Conservation (phyloP, 768 basidiomycete genomes). For the Chalciporus piperatus region DNA sequence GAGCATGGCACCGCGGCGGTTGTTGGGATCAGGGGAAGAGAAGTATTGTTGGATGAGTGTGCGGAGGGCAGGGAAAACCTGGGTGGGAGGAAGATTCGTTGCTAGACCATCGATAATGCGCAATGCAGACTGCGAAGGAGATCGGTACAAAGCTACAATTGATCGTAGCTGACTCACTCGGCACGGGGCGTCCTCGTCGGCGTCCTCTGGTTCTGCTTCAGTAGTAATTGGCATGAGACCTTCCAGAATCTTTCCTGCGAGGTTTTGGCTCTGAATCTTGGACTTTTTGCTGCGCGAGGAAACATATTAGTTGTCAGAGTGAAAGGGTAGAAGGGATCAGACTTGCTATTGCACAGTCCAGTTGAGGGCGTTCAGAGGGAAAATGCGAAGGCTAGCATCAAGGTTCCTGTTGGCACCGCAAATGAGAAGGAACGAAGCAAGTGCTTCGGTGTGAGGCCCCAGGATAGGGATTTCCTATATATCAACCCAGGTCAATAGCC, state of each 20-base stretch:
- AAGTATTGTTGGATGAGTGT: constrained; percentile 82
- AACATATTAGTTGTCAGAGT: neutral
- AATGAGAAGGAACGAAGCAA: constrained; percentile 84
- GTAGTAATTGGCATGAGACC: constrained; percentile 92
- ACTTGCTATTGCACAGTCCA: constrained; percentile 96
- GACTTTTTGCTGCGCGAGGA: constrained; percentile 78
- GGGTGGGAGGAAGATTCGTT: constrained; percentile 87
- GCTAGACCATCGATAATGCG: constrained; percentile 92
- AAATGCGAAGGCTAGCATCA: constrained; percentile 79
- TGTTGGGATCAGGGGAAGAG: constrained; percentile 68
- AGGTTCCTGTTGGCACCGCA: constrained; percentile 77
- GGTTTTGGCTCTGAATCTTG: constrained; percentile 82
- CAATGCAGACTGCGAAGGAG: constrained; percentile 68
- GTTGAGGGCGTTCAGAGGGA: constrained; percentile 89
- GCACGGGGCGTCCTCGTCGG: constrained; percentile 90
- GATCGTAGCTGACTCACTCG: constrained; percentile 53
- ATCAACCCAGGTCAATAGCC: constrained; percentile 1
- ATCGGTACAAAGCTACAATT: constrained; percentile 7
- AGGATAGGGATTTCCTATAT: constrained; percentile 89
- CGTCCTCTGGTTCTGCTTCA: constrained; percentile 90
- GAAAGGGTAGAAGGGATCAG: neutral
- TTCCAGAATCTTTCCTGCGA: constrained; percentile 83
- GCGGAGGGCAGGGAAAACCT: constrained; percentile 93
- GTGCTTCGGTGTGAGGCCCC: constrained; percentile 80
- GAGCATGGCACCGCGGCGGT: constrained; percentile 91